Percentiles rank a stretch among this genome's conserved stretches.
Evolutionary conservation across 202 grass and related monocot species (phyloP).

Genomic region (Panicum virgatum): DNA sequence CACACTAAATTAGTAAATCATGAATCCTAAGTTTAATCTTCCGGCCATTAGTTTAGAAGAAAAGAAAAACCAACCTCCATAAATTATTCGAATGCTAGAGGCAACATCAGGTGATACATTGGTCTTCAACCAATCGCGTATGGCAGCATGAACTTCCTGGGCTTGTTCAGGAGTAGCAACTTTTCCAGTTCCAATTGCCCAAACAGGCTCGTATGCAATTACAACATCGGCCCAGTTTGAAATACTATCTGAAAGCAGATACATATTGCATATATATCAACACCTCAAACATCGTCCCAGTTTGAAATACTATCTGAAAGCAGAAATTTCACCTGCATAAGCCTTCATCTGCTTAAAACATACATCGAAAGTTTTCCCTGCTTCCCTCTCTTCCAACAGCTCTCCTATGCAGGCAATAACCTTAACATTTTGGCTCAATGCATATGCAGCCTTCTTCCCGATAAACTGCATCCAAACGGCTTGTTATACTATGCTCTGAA

Average conservation of each 20-base stretch:
- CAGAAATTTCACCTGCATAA: constrained; percentile 68
- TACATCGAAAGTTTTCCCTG: constrained; percentile 96
- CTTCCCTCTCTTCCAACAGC: constrained; percentile 97
- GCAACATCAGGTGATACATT: constrained; percentile 92
- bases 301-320: constrained; percentile 79
- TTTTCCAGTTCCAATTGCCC: constrained; percentile 98
- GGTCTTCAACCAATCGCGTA: constrained; percentile 91
- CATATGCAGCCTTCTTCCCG: constrained; percentile 95
- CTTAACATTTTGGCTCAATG: constrained; percentile 97
- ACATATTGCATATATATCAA: constrained; percentile 27
- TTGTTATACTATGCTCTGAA: constrained; percentile 22
- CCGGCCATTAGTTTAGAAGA: not conserved
- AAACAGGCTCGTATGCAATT: constrained; percentile 97
- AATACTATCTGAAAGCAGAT: constrained; percentile 69
- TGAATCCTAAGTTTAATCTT: not conserved
- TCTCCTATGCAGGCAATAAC: constrained; percentile 96
- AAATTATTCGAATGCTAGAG: constrained; percentile 81
- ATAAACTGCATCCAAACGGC: constrained; percentile 67
- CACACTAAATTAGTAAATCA: not conserved
- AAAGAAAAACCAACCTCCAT: constrained; percentile 70
- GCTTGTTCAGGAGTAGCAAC: constrained; percentile 91
- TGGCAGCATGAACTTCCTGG: constrained; percentile 89
- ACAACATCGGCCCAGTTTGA: constrained; percentile 88
- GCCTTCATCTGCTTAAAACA: constrained; percentile 95
- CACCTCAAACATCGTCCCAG: constrained; percentile 58